These are phyloP conservation scores for Gynandropsis gynandra DNA, from an alignment of 345 rosid genomes.

Conservation along the genomic window DNA sequence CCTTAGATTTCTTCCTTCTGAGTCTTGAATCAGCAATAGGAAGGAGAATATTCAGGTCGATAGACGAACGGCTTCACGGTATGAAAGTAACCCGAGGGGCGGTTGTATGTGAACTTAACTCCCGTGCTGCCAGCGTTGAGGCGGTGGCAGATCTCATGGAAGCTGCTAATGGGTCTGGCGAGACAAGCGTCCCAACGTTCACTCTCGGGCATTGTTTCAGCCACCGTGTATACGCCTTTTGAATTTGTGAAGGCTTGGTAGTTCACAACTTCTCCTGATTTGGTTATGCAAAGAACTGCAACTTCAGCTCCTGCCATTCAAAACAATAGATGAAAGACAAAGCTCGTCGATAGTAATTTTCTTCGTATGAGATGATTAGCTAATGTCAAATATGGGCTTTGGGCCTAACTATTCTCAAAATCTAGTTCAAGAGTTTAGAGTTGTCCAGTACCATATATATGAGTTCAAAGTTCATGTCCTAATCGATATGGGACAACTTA, in stretches of 20 bases:
- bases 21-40: conserved; percentile 42
- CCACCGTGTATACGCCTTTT: conserved; percentile 74
- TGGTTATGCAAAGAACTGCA: conserved; percentile 93
- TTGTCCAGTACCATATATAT: too few species aligned
- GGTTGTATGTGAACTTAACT: conserved; percentile 70
- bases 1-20: background rate
- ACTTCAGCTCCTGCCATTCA: conserved; percentile 79
- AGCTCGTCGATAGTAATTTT: too few species aligned
- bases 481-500: too few species aligned
- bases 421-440: too few species aligned
- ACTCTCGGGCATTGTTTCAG: conserved; percentile 95
- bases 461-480: too few species aligned
- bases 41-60: conserved; percentile 44
- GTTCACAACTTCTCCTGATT: conserved; percentile 83
- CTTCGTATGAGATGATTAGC: too few species aligned
- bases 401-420: too few species aligned
- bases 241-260: conserved; percentile 89
- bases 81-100: conserved; percentile 75
- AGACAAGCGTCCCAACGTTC: conserved; percentile 95
- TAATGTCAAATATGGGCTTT: too few species aligned
- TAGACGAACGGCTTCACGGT: conserved; percentile 64
- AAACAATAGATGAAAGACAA: conserved; percentile 4
- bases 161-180: conserved; percentile 82
- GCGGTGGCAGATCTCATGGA: conserved; percentile 68
- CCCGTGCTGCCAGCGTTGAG: conserved; percentile 52